A percentile compares a stretch with the other conserved stretches of the same genome.
These are phyloP conservation scores for Blepharisma japonicum DNA, from an alignment of 73 alveolate genomes.

Conservation along the genomic window DNA sequence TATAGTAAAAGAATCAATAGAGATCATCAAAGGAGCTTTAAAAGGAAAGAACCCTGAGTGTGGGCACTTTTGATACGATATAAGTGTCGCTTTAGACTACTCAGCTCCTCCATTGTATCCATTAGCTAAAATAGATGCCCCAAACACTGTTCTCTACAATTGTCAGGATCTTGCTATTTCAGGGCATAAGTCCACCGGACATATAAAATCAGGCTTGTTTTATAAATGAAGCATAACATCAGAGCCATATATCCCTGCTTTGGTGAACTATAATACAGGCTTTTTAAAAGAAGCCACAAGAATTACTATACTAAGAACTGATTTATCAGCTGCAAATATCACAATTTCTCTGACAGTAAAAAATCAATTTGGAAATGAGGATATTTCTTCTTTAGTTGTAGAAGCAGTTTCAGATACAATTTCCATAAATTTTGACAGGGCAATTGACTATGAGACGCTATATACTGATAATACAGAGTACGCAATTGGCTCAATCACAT, in stretches of 20 bases:
- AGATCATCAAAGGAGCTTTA: not conserved
- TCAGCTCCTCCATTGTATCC: not conserved
- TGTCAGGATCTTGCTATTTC: not conserved
- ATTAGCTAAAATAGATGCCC: not conserved
- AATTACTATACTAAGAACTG: not conserved
- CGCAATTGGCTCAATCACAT: not conserved
- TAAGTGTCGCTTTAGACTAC: not conserved
- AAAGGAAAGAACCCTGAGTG: not conserved
- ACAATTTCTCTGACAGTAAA: not conserved
- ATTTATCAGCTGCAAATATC: not conserved
- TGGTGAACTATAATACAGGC: not conserved
- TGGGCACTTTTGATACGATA: not conserved
- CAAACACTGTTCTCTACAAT: not conserved
- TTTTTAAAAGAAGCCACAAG: not conserved
- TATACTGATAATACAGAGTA: not conserved
- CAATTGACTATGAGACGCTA: not conserved
- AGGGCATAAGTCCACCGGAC: not conserved
- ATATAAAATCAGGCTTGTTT: not conserved
- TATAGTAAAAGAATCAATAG: too few species aligned
- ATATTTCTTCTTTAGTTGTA: not conserved
- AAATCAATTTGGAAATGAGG: not conserved
- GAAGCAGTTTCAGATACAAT: not conserved
- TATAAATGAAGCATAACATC: slow-evolving; percentile 13
- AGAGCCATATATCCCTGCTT: not conserved
- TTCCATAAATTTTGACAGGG: not conserved